Evolutionary conservation across 495 filamentous ascomycete species (phyloP).

Genomic region (Penicillium samsonianum): DNA sequence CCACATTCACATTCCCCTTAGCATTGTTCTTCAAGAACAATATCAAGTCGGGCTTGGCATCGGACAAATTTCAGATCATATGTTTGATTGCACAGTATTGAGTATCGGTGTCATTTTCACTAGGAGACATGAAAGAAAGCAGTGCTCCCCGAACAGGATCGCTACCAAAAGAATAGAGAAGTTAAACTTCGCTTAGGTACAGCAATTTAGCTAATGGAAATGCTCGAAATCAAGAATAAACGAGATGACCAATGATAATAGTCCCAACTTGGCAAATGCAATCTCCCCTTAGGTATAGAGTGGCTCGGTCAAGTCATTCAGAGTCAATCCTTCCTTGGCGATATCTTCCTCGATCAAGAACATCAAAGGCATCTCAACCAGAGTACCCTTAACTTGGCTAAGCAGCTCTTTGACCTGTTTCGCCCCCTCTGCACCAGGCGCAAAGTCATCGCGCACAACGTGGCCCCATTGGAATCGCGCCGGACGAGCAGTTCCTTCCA

Average conservation of each 20-base stretch:
- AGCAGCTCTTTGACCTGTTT: slow-evolving; percentile 81
- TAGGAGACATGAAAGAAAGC: background rate
- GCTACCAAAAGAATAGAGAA: background rate
- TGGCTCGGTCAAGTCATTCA: slow-evolving; percentile 81
- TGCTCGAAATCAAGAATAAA: background rate
- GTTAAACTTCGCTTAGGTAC: background rate
- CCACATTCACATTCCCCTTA: background rate
- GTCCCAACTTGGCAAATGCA: slow-evolving; percentile 10
- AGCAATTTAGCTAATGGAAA: slow-evolving; percentile 8
- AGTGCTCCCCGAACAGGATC: background rate
- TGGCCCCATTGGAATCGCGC: slow-evolving; percentile 73
- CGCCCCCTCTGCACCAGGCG: slow-evolving; percentile 58
- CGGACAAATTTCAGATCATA: too few relatives aligned
- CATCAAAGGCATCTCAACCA: slow-evolving; percentile 91
- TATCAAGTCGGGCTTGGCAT: background rate
- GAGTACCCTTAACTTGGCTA: slow-evolving; percentile 69
- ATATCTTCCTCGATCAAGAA: slow-evolving; percentile 88
- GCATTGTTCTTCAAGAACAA: slow-evolving; percentile 11
- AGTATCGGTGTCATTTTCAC: background rate
- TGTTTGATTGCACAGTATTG: background rate
- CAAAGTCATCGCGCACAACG: slow-evolving; percentile 79
- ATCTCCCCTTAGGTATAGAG: slow-evolving; percentile 67
- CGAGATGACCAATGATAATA: background rate
- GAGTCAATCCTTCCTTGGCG: slow-evolving; percentile 75
- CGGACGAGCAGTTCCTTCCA: slow-evolving; percentile 41